These are phyloP conservation scores for Pyrenophora seminiperda DNA, from an alignment of 2,329 filamentous ascomycete genomes.

Conservation along the genomic window DNA sequence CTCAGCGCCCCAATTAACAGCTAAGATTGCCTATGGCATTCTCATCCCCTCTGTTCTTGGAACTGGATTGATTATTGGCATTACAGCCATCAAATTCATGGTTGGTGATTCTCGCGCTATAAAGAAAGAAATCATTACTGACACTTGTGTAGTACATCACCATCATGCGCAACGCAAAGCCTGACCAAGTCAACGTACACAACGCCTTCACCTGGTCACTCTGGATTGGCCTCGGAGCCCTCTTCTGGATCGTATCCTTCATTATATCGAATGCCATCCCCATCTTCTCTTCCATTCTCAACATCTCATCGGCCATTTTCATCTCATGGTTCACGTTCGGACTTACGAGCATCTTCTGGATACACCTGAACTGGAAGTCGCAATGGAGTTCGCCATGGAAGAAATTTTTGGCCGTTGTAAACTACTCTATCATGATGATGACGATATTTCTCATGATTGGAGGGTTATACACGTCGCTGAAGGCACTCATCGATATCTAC, in stretches of 20 bases:
- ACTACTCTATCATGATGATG: conserved; percentile 49
- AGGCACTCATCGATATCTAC: conserved; percentile 36
- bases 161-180: conserved; percentile 55
- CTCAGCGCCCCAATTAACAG: conserved; percentile 61
- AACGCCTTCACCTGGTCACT: conserved; percentile 62
- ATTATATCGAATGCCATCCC: conserved; percentile 52
- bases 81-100: conserved; percentile 69
- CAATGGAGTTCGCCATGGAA: conserved; percentile 43
- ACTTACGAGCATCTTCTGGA: conserved; percentile 53
- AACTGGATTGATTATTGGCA: conserved; percentile 71
- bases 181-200: conserved; percentile 46
- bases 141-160: conserved; percentile 59
- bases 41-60: conserved; percentile 73
- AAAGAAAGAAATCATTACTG: not conserved
- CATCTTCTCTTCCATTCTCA: conserved; percentile 66
- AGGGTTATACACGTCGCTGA: conserved; percentile 35
- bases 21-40: conserved; percentile 70
- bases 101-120: not conserved
- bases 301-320: conserved; percentile 62
- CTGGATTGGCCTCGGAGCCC: conserved; percentile 63
- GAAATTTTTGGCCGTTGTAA: conserved; percentile 53
- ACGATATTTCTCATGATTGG: conserved; percentile 35
- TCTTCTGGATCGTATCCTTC: conserved; percentile 61
- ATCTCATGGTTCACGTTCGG: conserved; percentile 69
- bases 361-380: conserved; percentile 53